Conservation (phyloP, 148 eudicot species). For the Pharnaceum exiguum region DNA sequence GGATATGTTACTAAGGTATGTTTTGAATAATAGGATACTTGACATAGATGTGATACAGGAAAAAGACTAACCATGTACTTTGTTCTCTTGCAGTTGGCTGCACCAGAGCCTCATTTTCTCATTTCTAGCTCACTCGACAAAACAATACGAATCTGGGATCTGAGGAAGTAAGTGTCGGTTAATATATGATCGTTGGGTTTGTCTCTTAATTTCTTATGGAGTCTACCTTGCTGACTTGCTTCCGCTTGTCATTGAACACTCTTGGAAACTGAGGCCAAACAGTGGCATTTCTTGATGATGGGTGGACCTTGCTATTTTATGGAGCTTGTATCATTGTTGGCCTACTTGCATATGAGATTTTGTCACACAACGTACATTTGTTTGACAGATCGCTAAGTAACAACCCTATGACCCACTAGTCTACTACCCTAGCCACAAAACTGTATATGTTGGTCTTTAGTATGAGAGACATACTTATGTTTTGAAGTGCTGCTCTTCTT, state of each 20-base stretch:
- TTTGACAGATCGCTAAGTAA: too few species aligned
- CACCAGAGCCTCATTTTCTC: slow-evolving; percentile 77
- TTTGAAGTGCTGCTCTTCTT: too few species aligned
- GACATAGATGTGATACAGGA: neutral
- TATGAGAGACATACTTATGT: too few species aligned
- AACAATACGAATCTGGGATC: slow-evolving; percentile 89
- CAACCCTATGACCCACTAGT: too few species aligned
- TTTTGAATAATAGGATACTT: slow-evolving; percentile 2
- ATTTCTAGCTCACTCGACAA: slow-evolving; percentile 92
- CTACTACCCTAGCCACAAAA: too few species aligned
- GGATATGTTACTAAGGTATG: slow-evolving; percentile 90
- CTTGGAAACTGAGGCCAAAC: neutral
- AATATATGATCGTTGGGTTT: neutral
- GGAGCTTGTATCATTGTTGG: too few species aligned
- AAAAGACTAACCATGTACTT: slow-evolving; percentile 9
- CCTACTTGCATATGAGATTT: too few species aligned
- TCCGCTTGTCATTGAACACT: neutral
- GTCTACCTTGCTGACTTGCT: neutral
- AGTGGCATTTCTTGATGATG: neutral
- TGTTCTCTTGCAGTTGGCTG: slow-evolving; percentile 71
- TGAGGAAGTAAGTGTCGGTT: slow-evolving; percentile 62
- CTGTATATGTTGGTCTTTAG: too few species aligned
- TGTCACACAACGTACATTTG: too few species aligned
- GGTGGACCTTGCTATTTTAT: neutral
- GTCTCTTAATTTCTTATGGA: slow-evolving; percentile 3